Conservation (phyloP, 768 basidiomycete genomes). For the Russula brevipes region DNA sequence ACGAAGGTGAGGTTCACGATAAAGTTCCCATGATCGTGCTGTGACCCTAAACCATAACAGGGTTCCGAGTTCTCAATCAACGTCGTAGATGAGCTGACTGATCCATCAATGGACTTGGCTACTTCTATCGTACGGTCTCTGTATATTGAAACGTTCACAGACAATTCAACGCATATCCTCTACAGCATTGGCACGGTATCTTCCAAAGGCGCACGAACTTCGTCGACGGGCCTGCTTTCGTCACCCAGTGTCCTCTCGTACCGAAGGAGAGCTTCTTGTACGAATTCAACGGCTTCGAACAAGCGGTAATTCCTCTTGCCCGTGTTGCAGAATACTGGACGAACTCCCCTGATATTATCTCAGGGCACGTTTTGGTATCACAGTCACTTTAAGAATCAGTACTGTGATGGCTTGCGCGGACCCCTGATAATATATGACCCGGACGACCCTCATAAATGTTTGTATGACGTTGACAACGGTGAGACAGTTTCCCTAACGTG, state of each 20-base stretch:
- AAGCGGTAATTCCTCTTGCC: constrained; percentile 27
- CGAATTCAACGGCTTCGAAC: constrained; percentile 33
- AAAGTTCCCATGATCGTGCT: background rate
- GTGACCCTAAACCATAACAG: background rate
- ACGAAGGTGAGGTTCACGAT: background rate
- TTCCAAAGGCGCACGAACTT: constrained; percentile 23
- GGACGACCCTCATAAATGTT: constrained; percentile 28
- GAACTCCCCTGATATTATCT: too few species aligned
- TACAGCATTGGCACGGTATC: constrained; percentile 28
- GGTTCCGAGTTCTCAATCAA: constrained; percentile 4
- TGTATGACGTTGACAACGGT: constrained; percentile 35
- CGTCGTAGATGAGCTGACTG: background rate
- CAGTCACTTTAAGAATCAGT: constrained; percentile 38
- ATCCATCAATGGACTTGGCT: constrained; percentile 3
- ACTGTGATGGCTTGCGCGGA: constrained; percentile 43
- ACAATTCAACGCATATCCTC: background rate
- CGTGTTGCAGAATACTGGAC: background rate
- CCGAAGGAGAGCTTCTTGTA: constrained; percentile 39
- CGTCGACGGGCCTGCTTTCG: constrained; percentile 28
- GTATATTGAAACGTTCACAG: background rate
- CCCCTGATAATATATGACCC: constrained; percentile 34
- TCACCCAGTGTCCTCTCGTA: constrained; percentile 41
- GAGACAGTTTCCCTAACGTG: background rate
- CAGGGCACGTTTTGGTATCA: constrained; percentile 40
- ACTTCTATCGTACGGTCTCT: constrained; percentile 12